Percentiles rank a stretch among this genome's conserved stretches.
Evolutionary conservation across 2,329 filamentous ascomycete species (phyloP).

Genomic region (Teratosphaeria zuluensis): DNA sequence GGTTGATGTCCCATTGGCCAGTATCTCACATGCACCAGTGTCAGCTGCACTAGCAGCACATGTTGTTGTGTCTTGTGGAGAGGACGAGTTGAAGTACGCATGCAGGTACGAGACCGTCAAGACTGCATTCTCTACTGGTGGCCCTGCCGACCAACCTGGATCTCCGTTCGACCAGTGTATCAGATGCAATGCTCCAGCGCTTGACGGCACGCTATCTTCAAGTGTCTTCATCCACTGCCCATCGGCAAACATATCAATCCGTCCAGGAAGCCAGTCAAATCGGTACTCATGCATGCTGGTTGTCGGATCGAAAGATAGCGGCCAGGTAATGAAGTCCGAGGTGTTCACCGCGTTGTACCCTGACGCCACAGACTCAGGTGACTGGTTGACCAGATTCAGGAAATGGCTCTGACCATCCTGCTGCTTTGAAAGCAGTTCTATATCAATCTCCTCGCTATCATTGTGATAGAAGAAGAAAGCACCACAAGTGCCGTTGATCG

Average conservation of each 20-base stretch:
- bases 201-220: slow-evolving; percentile 39
- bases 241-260: slow-evolving; percentile 62
- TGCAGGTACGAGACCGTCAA: slow-evolving; percentile 62
- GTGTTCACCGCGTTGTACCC: slow-evolving; percentile 56
- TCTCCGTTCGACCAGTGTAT: slow-evolving; percentile 9
- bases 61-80: background rate
- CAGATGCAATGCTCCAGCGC: slow-evolving; percentile 57
- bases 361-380: slow-evolving; percentile 45
- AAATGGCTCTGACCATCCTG: slow-evolving; percentile 44
- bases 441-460: slow-evolving; percentile 70
- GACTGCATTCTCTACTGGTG: slow-evolving; percentile 52
- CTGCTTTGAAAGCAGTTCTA: slow-evolving; percentile 56
- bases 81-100: slow-evolving; percentile 58
- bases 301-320: slow-evolving; percentile 58
- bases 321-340: slow-evolving; percentile 46
- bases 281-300: slow-evolving; percentile 65
- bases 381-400: slow-evolving; percentile 69
- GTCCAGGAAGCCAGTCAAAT: slow-evolving; percentile 58
- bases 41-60: background rate
- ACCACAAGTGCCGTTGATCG: slow-evolving; percentile 57
- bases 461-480: slow-evolving; percentile 80
- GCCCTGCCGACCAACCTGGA: slow-evolving; percentile 57
- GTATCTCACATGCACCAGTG: background rate
- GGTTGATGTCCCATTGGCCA: background rate
- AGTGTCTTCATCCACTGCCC: slow-evolving; percentile 47